Evolutionary conservation across 306 rosid genomes (phyloP), one percentile per base, ranked within the genome.

Genomic region (Betula pendula): DNA sequence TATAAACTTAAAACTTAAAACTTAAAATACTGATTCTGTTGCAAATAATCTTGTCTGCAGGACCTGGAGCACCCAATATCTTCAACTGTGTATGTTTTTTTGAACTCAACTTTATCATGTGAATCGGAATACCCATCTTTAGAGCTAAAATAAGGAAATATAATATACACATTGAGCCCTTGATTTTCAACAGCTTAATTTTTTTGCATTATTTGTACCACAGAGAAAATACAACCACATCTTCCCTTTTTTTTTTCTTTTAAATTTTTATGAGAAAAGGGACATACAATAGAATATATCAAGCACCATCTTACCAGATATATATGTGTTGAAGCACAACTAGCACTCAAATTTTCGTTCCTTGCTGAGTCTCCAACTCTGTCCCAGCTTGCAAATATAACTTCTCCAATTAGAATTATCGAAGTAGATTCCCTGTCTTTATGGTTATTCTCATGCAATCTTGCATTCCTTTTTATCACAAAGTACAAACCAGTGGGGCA

Each of bases 21-120:
- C 29, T 67, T 53, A 50, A 8, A 78, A 70, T 65, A 52, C 81
- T 79, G 14, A 85, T 80, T 51, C 29, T 49, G 72, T 63, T 81
- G 66, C 78, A 63, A 31, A 72, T 79, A 76, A 71, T 79, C 51
- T 81, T 82, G 5, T 81, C 40, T 81, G 83, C 90, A 95, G 98
- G 98, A 77, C 93, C 97, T 74, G 88, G 69, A 11, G 98, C 97
- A 24, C 97, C 98, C 22, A 49, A 55, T 6, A 78, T 92, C 77
- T 92, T 92, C 88, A 92, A 95, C 70, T 80, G 85, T 80, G 98
- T 92, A 92, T 74, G 97, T 83, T 66, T 59, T 83, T 66, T 59
- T 65, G 63, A 20, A 56, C 51, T 44, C 15, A 19, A 6, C 66
- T 55, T 68, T 73, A 65, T 56, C 8, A 47, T 24, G 59, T 51